phyloP scores from a whole-genome alignment of 305 asterid species.

The Rubia tinctorum region DNA sequence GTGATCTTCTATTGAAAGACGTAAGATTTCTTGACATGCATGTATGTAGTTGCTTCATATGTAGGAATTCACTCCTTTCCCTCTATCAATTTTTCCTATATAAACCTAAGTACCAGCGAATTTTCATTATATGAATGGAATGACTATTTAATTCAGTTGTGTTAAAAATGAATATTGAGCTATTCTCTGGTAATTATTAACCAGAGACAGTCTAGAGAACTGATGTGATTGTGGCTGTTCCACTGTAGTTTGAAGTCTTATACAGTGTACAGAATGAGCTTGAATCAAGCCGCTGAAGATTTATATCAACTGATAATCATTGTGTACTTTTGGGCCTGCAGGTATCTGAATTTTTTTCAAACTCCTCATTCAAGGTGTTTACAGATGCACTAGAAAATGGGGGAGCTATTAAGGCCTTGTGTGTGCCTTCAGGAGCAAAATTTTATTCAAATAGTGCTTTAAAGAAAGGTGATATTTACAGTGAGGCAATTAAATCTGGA shows the following conservation, averaged over 20 bases:
- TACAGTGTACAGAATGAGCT: too few species aligned
- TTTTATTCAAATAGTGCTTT: slow-evolving; percentile 82
- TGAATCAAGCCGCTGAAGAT: background rate
- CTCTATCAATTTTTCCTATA: background rate
- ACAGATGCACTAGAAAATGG: slow-evolving; percentile 62
- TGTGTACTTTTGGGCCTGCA: slow-evolving; percentile 30
- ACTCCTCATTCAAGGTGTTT: slow-evolving; percentile 85
- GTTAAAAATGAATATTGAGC: background rate
- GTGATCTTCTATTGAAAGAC: slow-evolving; percentile 75
- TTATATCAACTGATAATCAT: background rate
- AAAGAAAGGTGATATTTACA: slow-evolving; percentile 86
- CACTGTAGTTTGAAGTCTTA: background rate
- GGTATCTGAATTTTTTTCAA: slow-evolving; percentile 71
- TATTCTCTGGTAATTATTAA: background rate
- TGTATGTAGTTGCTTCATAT: background rate
- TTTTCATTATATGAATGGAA: background rate
- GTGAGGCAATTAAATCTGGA: slow-evolving; percentile 83
- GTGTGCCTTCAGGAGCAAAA: slow-evolving; percentile 78
- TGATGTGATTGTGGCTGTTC: background rate
- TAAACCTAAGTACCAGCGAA: background rate
- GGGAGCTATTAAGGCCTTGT: slow-evolving; percentile 69
- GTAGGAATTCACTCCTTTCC: background rate
- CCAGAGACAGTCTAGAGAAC: background rate
- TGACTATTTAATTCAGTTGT: background rate
- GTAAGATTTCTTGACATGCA: slow-evolving; percentile 36